These are phyloP conservation scores for Coniella lustricola DNA, from an alignment of 2,329 filamentous ascomycete genomes.

Conservation along the genomic window DNA sequence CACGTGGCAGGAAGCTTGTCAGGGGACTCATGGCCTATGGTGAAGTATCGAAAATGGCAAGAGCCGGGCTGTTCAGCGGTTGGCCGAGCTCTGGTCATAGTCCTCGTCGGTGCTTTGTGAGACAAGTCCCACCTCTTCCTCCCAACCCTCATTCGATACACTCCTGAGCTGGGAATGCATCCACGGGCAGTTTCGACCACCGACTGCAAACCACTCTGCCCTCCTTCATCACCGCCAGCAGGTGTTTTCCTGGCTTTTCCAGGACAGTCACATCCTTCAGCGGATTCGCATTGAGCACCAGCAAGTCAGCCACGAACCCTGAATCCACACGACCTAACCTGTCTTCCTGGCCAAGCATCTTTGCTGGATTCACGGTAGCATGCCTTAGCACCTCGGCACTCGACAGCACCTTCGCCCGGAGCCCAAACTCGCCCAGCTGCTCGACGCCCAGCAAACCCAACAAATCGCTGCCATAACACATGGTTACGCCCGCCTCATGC, in stretches of 20 bases:
- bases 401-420: conserved; percentile 6
- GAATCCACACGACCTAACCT: conserved; percentile 38
- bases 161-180: neutral
- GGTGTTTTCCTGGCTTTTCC: conserved; percentile 34
- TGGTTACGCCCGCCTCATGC: conserved; percentile 10
- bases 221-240: conserved; percentile 44
- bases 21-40: too few species aligned
- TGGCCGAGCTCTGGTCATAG: too few species aligned
- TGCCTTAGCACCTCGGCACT: conserved; percentile 9
- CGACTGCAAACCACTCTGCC: conserved; percentile 31
- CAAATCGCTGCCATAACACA: conserved; percentile 14
- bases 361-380: conserved; percentile 37
- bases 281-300: conserved; percentile 42
- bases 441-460: conserved; percentile 13
- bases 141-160: conserved; percentile 5
- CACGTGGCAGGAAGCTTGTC: too few species aligned
- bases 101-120: too few species aligned
- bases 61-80: too few species aligned
- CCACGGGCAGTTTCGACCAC: conserved; percentile 13
- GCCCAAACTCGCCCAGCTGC: conserved; percentile 14
- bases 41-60: too few species aligned
- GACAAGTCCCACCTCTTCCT: too few species aligned
- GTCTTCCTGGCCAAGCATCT: conserved; percentile 35
- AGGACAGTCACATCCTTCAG: conserved; percentile 43
- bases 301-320: conserved; percentile 41